phyloP scores from a whole-genome alignment of 176 grass and related monocot genomes.

The Oryza glumipatula region DNA sequence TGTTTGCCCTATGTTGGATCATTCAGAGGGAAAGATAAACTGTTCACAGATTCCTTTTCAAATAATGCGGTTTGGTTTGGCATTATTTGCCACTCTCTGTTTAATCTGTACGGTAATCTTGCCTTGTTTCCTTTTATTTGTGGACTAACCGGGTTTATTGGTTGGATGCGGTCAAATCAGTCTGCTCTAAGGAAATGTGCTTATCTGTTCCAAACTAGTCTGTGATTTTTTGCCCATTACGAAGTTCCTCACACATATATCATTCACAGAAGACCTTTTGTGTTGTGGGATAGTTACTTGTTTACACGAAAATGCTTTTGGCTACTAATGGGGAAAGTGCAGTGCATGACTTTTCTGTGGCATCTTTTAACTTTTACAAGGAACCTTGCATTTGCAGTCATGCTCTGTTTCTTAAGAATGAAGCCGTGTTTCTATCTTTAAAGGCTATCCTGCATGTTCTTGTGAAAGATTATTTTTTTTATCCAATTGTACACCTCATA shows the following conservation, averaged over 20 bases:
- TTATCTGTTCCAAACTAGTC: not conserved
- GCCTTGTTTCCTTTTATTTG: not conserved
- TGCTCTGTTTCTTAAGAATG: slow-evolving; percentile 12
- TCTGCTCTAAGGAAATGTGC: not conserved
- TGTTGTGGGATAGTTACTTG: not conserved
- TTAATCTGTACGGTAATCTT: not conserved
- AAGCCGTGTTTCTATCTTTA: slow-evolving; percentile 9
- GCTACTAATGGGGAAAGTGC: slow-evolving; percentile 20
- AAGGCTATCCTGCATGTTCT: not conserved
- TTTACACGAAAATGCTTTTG: not conserved
- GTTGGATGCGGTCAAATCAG: not conserved
- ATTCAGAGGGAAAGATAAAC: not conserved
- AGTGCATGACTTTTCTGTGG: slow-evolving; percentile 13
- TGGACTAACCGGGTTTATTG: not conserved
- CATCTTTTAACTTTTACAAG: slow-evolving; percentile 18
- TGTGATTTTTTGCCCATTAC: not conserved
- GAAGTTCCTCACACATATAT: not conserved
- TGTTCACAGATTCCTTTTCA: not conserved
- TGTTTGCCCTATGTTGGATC: not conserved
- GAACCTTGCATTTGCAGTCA: slow-evolving; percentile 4
- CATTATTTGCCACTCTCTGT: not conserved
- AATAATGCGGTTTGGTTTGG: not conserved
- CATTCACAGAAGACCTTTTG: not conserved
- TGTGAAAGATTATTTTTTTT: not conserved
- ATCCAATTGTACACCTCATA: not conserved